phyloP scores from a whole-genome alignment of 345 rosid species.

The Sonneratia caseolaris region DNA sequence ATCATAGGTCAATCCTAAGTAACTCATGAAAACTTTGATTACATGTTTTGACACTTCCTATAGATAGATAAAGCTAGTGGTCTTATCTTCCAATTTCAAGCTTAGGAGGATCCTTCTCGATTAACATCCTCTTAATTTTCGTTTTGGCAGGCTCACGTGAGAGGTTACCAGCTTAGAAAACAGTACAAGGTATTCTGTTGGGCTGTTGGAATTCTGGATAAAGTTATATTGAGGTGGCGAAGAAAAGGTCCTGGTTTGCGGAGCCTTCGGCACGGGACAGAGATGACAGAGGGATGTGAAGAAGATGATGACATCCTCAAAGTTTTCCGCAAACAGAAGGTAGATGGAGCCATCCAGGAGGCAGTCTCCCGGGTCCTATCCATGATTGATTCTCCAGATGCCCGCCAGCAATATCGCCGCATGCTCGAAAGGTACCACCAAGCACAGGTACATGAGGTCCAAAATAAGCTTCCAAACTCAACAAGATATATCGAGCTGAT shows the following conservation, averaged over 20 bases:
- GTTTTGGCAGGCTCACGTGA: constrained; percentile 69
- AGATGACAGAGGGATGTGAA: constrained; percentile 46
- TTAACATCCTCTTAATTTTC: background rate
- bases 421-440: constrained; percentile 64
- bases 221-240: constrained; percentile 82
- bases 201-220: constrained; percentile 88
- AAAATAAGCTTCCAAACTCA: background rate
- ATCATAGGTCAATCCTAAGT: too few relatives aligned
- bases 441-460: constrained; percentile 48
- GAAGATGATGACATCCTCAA: constrained; percentile 82
- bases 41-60: too few relatives aligned
- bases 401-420: constrained; percentile 77
- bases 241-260: constrained; percentile 81
- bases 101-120: background rate
- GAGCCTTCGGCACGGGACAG: constrained; percentile 46
- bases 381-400: constrained; percentile 73
- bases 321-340: constrained; percentile 80
- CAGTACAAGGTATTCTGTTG: constrained; percentile 73
- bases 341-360: constrained; percentile 60
- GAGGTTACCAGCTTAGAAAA: constrained; percentile 88
- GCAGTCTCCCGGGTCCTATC: constrained; percentile 73
- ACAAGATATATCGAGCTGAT: background rate
- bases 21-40: too few relatives aligned
- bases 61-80: too few relatives aligned
- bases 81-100: background rate